Base-by-base conservation (phyloP, 2,329 filamentous ascomycete species). In the Fonsecaea multimorphosa region DNA sequence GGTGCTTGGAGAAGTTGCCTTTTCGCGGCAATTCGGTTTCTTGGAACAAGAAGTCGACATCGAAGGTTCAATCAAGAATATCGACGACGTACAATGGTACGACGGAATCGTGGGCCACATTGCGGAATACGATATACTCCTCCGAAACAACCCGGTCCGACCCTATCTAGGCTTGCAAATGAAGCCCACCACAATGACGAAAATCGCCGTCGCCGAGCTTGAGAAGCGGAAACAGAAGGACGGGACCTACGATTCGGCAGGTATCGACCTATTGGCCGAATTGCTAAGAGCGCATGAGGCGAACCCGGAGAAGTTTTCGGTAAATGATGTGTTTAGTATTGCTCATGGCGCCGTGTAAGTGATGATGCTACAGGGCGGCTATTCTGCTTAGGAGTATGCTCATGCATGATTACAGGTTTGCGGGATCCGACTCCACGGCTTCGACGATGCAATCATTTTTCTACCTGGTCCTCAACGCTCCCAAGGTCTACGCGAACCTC, bases 341-440 rank as follows among this genome's bases (percentile, higher is more conserved):
- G 82, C 84, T 6, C 84, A 86, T 65, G 84, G 84, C 2, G 84
- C 84, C 0, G 85, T 72, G 69, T 71, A 64, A 71, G 69, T 49
- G 44, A 12, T 49, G 44, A 19, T 27, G 44, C 44, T 12, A 12
- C 22, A 4, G 11, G 44, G 9, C 9, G n/a, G 11, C 40, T 52
- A 38, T 24, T 49, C 22, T 49, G 3, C 29, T 31, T 31, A 3
- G 29, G 27, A 14, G 19, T 60, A 2, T 14, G 29, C 19, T 49
- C 38, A 34, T 36, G 19, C 29, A 46, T 24, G 6, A 3, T 22
- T 60, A n/a, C 44, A 68, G 67, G 9, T 72, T 74, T n/a, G 76
- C 75, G 19, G 86, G 86, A 29, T 87, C 86, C 12, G 86, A 88
- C 75, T 87, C 85, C 0, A 87, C 86, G 0, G 85, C 86, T 11